Conservation (phyloP, 208 protist genomes). For the Willaertia magna region DNA sequence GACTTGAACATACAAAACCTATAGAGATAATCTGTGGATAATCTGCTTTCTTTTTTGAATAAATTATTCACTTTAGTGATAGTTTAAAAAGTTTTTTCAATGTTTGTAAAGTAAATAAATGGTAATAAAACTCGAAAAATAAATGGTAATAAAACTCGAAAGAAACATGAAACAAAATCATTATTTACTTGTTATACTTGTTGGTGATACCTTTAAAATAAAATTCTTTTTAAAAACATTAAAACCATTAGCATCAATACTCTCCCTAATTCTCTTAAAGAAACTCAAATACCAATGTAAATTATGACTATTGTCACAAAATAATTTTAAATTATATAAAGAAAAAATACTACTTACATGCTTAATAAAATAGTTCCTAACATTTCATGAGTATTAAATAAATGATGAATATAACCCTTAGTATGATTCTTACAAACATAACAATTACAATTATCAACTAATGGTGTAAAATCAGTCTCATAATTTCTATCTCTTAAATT, state of each 20-base stretch:
- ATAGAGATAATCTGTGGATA: no score
- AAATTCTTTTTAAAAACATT: not conserved
- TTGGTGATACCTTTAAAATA: not conserved
- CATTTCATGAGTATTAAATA: constrained; percentile 14
- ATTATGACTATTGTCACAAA: not conserved
- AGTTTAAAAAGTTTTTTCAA: no score
- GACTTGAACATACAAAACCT: no score
- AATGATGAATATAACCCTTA: constrained; percentile 10
- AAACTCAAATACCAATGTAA: constrained; percentile 9
- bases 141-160: no score
- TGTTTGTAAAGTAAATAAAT: no score
- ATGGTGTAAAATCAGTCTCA: not conserved
- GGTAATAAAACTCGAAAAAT: no score
- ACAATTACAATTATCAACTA: not conserved
- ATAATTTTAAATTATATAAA: not conserved
- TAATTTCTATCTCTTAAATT: constrained; percentile 13
- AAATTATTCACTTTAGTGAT: no score
- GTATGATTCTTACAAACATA: constrained; percentile 12
- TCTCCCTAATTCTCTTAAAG: not conserved
- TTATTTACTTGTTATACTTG: not conserved
- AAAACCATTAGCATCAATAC: not conserved
- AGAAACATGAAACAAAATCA: no score
- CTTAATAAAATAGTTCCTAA: constrained; percentile 6
- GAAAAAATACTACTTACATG: not conserved
- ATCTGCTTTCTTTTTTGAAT: no score